Evolutionary conservation across 176 grass and related monocot species (phyloP).

Genomic region (Oryza punctata): DNA sequence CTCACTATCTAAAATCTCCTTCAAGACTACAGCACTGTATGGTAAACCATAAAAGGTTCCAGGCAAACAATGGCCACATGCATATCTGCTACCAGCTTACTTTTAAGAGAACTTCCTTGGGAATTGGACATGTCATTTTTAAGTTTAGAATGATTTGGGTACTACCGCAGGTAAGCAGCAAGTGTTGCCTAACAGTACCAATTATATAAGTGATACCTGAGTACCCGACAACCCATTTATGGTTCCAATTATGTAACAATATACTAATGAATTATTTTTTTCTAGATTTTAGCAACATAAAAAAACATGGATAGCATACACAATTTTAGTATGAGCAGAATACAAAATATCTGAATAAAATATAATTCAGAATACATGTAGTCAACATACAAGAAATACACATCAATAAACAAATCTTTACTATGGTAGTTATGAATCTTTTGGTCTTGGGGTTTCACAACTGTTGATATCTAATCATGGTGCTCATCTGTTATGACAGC

Average conservation of each 20-base stretch:
- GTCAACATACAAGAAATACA: constrained; percentile 8
- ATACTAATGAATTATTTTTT: not conserved
- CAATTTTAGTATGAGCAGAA: not conserved
- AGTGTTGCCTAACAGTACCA: not conserved
- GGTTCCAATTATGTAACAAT: not conserved
- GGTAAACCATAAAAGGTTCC: not conserved
- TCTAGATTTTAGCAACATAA: not conserved
- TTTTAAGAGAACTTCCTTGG: not conserved
- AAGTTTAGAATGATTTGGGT: not conserved
- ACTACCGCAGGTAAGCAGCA: not conserved
- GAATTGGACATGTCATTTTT: not conserved
- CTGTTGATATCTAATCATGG: not conserved
- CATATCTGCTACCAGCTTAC: not conserved
- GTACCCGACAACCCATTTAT: not conserved
- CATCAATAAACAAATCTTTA: constrained; percentile 17
- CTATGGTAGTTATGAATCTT: not conserved
- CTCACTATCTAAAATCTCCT: not conserved
- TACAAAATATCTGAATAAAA: not conserved
- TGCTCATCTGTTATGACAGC: not conserved
- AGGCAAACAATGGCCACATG: not conserved
- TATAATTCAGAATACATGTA: not conserved
- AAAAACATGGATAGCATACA: constrained; percentile 4
- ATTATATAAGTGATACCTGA: not conserved
- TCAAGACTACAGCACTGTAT: not conserved
- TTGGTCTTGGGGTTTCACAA: constrained; percentile 4